Base-by-base conservation (phyloP, 768 basidiomycete genomes). In the Infundibulicybe gibba region DNA sequence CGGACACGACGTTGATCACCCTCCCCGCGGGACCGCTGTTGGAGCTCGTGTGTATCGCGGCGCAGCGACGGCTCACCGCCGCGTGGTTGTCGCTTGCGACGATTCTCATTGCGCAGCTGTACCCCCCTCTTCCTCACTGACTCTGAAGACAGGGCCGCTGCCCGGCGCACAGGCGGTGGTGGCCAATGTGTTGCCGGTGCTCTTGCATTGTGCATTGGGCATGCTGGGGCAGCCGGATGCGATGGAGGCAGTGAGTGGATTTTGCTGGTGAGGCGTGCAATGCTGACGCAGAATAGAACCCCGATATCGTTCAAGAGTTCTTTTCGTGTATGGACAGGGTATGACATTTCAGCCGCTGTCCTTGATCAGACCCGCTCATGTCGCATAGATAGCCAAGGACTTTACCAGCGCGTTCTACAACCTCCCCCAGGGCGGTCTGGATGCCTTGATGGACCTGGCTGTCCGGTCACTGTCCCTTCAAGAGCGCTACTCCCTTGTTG, bases 21-120 rank as follows among this genome's bases (percentile, higher is more conserved):
- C 74, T 97, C 0, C 82, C 90, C 2, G 79, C 93, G 6, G 83
- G 80, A 5, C 93, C 93, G 1, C 69, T 97, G 3, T 70, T 93
- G n/a, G 84, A 83, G 55, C 66, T 90, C 32, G 81, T 91, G 19
- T 90, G 89, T 49, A 58, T 80, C 19, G 89, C 90, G 0, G 74
- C 80, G 2, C 81, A 84, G 54, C 71, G 83, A 20, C 83, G 85
- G 54, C 67, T 90, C 13, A 91, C 85, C 2, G 87, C 83, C 1
- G 77, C 89, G 1, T 97, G 93, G 94, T 74, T 97, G 3, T 80
- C 85, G 10, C 71, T 97, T 0, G 86, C 90, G 1, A 79, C 81
- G 14, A 90, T 91, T 53, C 74, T 97, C 19, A 75, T 89, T 49
- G 78, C 83, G 13, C 90, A 95, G 52, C 75, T 97, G 38, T 85